Conservation (phyloP, 129 eudicot species). For the Oenanthe sinensis region DNA sequence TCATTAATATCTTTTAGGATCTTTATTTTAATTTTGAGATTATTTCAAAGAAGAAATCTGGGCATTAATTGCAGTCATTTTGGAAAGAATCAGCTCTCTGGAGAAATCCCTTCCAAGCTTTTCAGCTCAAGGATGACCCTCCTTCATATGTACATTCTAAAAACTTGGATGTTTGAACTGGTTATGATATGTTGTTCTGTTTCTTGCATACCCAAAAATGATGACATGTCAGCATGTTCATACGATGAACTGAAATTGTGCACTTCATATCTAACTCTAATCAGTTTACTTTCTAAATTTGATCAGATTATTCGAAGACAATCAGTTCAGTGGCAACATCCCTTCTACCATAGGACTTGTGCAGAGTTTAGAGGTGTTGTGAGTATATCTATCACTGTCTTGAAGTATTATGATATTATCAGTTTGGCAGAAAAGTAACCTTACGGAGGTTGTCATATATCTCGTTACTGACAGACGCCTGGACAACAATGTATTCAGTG, state of each 20-base stretch:
- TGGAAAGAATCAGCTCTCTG: slow-evolving; percentile 72
- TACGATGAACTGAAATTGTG: not conserved
- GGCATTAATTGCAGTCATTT: slow-evolving; percentile 57
- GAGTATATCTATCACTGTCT: slow-evolving; percentile 36
- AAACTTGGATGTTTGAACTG: not conserved
- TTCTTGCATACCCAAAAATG: not conserved
- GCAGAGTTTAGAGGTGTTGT: slow-evolving; percentile 63
- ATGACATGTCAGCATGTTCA: not conserved
- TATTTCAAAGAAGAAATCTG: not conserved
- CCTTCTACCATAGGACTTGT: slow-evolving; percentile 64
- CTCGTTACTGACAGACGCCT: slow-evolving; percentile 43
- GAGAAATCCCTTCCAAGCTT: slow-evolving; percentile 59
- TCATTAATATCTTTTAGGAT: not conserved
- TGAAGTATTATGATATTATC: not conserved
- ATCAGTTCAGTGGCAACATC: slow-evolving; percentile 50
- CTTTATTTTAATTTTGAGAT: not conserved
- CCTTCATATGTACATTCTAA: slow-evolving; percentile 58
- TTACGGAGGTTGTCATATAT: not conserved
- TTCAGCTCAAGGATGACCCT: slow-evolving; percentile 65
- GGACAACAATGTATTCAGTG: slow-evolving; percentile 56
- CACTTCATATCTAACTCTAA: not conserved
- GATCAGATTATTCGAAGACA: slow-evolving; percentile 74
- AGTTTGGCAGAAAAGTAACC: not conserved
- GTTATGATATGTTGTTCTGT: not conserved
- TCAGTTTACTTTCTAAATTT: not conserved